Evolutionary conservation across 176 grass and related monocot species (phyloP), one percentile per base, ranked within the genome.

Genomic region (Aegilops longissima): DNA sequence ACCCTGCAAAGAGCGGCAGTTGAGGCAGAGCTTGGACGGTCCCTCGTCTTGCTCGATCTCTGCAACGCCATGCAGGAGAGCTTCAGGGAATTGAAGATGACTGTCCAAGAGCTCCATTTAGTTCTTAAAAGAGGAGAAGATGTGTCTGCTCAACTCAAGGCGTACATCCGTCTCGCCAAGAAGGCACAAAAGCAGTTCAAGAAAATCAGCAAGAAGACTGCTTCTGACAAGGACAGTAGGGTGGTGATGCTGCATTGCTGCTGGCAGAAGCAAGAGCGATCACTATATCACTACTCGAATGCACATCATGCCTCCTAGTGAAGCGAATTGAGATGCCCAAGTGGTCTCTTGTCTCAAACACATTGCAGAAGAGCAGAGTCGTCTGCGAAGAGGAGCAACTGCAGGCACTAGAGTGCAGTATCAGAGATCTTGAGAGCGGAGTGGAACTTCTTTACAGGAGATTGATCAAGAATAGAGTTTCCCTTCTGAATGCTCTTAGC

Each of bases 381-480:
- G 30, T 74, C 38, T 87, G 52, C 17, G 13, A 54, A 10, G 82
- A 79, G 77, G 84, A 81, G 52, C 80, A 81, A 29, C 47, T 89
- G 87, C 87, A 70, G 68, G 58, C 38, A 67, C 39, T 87, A 9
- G 87, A 92, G 68, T 20, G 59, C 80, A 73, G 61, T 62, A 83
- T 88, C 68, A 51, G 17, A 29, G 79, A 63, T 39, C 90, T 92
- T 62, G 86, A 86, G 90, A 79, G 39, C 13, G 44, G 38, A 83
- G 61, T 13, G 1, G 83, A 74, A 23, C 66, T 75, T 84, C 39
- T 86, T 52, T 88, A 86, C 78, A 71, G 72, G 78, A 73, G 65
- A 77, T 49, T 91, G 82, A 85, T 88, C 62, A 82, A 85, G 40
- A 24, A 49, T 68, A 91, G 90, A 88, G 86, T 91, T 76, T 85